Evolutionary conservation across 73 alveolate genomes (phyloP).

Genomic region (Halteria grandinella): DNA sequence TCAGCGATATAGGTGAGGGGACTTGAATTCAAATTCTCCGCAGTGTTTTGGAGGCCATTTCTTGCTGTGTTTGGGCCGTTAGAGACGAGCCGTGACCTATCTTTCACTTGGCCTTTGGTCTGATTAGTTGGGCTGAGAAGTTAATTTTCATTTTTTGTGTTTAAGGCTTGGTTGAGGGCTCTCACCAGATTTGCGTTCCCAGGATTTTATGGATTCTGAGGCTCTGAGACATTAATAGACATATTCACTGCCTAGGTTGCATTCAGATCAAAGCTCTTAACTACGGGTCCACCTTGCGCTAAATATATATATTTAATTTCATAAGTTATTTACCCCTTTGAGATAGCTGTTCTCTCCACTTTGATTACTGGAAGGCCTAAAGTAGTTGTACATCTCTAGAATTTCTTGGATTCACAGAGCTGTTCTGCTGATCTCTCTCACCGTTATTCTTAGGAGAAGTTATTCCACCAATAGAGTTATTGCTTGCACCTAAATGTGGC

Average conservation of each 20-base stretch:
- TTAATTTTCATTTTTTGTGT: not conserved
- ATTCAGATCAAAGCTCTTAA: slow-evolving; percentile 25
- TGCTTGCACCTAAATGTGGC: no score
- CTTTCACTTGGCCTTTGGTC: not conserved
- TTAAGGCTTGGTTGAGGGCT: not conserved
- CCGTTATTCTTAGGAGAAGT: slow-evolving; percentile 27
- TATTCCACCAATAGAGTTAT: not conserved
- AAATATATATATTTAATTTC: not conserved
- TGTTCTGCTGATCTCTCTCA: slow-evolving; percentile 30
- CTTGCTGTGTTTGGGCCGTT: not conserved
- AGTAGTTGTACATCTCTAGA: slow-evolving; percentile 17
- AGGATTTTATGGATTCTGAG: no score
- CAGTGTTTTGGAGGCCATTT: not conserved
- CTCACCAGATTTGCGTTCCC: slow-evolving; percentile 10
- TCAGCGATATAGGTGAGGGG: slow-evolving; percentile 11
- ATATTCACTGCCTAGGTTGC: not conserved
- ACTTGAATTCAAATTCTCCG: slow-evolving; percentile 8
- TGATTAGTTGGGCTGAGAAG: not conserved
- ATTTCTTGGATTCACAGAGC: slow-evolving; percentile 2
- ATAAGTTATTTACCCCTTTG: slow-evolving; percentile 29
- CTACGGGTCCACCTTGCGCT: slow-evolving; percentile 4
- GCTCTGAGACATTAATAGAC: no score
- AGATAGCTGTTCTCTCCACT: slow-evolving; percentile 34
- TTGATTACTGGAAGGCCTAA: slow-evolving; percentile 28
- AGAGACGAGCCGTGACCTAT: not conserved